Percentiles rank a stretch among this genome's conserved stretches.
Conservation (phyloP, 768 basidiomycete genomes). For the Amanita inopinata region DNA sequence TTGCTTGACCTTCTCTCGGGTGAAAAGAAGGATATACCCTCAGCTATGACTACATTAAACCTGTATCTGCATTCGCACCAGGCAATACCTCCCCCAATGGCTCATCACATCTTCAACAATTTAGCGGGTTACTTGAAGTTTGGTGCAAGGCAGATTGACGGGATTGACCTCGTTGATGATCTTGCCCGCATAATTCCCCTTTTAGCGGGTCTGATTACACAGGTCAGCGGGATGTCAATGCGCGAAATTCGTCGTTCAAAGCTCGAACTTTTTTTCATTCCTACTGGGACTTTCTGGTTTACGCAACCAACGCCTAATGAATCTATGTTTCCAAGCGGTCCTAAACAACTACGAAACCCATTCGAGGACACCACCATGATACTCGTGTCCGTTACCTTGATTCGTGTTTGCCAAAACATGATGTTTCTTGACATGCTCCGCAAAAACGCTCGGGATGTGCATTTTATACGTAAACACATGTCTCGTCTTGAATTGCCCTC, state of each 20-base stretch:
- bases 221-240: conserved; percentile 64
- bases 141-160: conserved; percentile 33
- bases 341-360: conserved; percentile 25
- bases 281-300: conserved; percentile 67
- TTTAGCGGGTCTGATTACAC: conserved; percentile 46
- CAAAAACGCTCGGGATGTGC: conserved; percentile 58
- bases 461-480: conserved; percentile 56
- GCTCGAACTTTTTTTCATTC: conserved; percentile 56
- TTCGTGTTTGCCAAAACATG: conserved; percentile 64
- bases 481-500: conserved; percentile 50
- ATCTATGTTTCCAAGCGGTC: conserved; percentile 50
- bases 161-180: conserved; percentile 33
- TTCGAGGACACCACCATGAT: conserved; percentile 29
- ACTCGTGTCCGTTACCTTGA: conserved; percentile 47
- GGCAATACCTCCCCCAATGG: conserved; percentile 50
- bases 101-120: conserved; percentile 62
- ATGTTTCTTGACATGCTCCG: conserved; percentile 56
- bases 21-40: conserved; percentile 33
- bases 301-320: conserved; percentile 40
- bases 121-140: conserved; percentile 59
- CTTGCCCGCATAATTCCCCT: conserved; percentile 49
- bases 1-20: conserved; percentile 50
- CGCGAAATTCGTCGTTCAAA: conserved; percentile 68
- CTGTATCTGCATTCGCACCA: conserved; percentile 48
- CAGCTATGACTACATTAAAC: conserved; percentile 43